phyloP scores from a whole-genome alignment of 805 yeast species.

The Metschnikowia colocasiae region DNA sequence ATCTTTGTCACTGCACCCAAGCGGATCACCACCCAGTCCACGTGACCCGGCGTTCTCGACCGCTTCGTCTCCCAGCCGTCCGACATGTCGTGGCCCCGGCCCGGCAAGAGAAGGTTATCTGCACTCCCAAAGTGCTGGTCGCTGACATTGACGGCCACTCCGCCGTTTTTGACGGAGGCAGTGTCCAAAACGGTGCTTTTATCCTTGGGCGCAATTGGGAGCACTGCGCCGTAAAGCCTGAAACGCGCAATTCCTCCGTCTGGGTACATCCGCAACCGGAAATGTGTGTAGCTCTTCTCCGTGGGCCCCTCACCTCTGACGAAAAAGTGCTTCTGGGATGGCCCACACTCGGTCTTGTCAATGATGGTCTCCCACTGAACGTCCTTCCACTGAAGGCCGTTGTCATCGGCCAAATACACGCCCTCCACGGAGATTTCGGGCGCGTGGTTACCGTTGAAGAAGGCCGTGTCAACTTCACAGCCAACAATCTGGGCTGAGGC shows the following conservation, averaged over 20 bases:
- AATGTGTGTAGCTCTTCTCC: constrained; percentile 65
- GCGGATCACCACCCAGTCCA: constrained; percentile 86
- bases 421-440: constrained; percentile 87
- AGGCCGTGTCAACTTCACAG: constrained; percentile 89
- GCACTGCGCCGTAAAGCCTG: constrained; percentile 80
- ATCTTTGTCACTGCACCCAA: constrained; percentile 66
- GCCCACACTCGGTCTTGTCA: constrained; percentile 77
- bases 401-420: constrained; percentile 34
- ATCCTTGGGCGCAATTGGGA: constrained; percentile 61
- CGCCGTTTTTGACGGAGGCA: constrained; percentile 84
- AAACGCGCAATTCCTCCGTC: constrained; percentile 98
- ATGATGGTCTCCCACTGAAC: constrained; percentile 71
- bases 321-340: constrained; percentile 82
- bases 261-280: constrained; percentile 87
- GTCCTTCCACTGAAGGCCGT: constrained; percentile 19
- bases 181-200: constrained; percentile 52
- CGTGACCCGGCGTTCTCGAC: constrained; percentile 78
- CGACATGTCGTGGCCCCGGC: constrained; percentile 93
- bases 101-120: constrained; percentile 84
- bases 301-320: constrained; percentile 54
- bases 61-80: constrained; percentile 98
- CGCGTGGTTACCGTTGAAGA: constrained; percentile 93
- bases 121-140: constrained; percentile 96
- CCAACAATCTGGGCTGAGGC: constrained; percentile 75
- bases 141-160: constrained; percentile 75